Evolutionary conservation across 257 asterid genomes (phyloP).

Genomic region (Solanum tacnaense): DNA sequence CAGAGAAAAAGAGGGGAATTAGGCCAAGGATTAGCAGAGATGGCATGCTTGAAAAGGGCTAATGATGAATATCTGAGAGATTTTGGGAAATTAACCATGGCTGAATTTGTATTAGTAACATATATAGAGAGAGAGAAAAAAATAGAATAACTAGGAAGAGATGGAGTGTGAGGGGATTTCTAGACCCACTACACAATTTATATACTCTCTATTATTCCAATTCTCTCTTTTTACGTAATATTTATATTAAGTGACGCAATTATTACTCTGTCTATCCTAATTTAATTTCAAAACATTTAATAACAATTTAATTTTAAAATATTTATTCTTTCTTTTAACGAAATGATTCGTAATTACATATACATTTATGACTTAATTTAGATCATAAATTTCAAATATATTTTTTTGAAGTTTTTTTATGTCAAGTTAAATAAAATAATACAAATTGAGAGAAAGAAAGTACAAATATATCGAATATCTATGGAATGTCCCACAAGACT

Average conservation of each 20-base stretch:
- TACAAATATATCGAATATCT: neutral
- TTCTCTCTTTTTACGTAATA: neutral
- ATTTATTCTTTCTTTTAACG: too few species aligned
- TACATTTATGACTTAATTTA: too few species aligned
- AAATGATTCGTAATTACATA: too few species aligned
- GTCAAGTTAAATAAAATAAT: too few species aligned
- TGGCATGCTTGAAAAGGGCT: neutral
- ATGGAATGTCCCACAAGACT: neutral
- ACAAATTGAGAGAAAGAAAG: too few species aligned
- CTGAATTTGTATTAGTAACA: neutral
- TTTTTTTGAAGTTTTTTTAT: too few species aligned
- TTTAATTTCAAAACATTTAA: too few species aligned
- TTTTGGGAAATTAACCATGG: neutral
- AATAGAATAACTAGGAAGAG: neutral
- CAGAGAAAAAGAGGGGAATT: neutral
- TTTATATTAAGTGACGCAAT: neutral
- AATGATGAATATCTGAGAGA: neutral
- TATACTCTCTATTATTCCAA: neutral
- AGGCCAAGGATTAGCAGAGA: neutral
- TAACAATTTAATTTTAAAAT: too few species aligned
- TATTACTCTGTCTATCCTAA: too few species aligned
- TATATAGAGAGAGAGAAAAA: neutral
- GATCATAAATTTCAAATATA: too few species aligned
- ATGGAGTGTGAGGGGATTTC: too few species aligned
- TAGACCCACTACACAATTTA: neutral